phyloP scores from a whole-genome alignment of 2,329 filamentous ascomycete species.

The Monilinia vaccinii-corymbosi region DNA sequence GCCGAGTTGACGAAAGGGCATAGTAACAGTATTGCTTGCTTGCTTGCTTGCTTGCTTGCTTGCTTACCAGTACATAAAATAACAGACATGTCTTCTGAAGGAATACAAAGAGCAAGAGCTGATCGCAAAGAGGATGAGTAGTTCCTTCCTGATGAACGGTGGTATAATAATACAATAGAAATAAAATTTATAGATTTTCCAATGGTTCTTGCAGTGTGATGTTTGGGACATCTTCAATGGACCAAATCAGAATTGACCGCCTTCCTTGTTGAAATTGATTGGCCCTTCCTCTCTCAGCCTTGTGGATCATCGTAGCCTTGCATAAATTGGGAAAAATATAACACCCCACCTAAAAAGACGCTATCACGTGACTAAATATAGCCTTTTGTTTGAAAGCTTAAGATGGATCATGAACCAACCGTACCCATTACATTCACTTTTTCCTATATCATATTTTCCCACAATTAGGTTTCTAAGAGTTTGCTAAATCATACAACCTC shows the following conservation, averaged over 20 bases:
- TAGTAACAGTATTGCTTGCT: background rate
- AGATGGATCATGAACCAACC: too few relatives aligned
- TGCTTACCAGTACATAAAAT: constrained; percentile 6
- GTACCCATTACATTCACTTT: background rate
- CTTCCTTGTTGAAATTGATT: background rate
- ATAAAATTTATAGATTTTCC: background rate
- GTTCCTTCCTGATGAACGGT: background rate
- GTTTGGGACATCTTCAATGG: background rate
- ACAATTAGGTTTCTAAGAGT: background rate
- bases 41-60: background rate
- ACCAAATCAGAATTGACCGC: background rate
- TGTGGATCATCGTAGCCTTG: background rate
- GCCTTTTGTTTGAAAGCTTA: too few relatives aligned
- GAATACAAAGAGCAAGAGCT: background rate
- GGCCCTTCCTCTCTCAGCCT: background rate
- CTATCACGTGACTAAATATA: background rate
- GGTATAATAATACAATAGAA: background rate
- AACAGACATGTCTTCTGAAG: background rate
- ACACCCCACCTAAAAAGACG: background rate
- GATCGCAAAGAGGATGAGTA: background rate
- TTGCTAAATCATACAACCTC: background rate
- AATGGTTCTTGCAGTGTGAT: background rate
- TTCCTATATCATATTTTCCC: background rate
- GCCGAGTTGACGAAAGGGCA: background rate
- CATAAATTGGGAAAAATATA: background rate